These are phyloP conservation scores for Collybiopsis confluens DNA, from an alignment of 768 basidiomycete genomes.

Conservation along the genomic window DNA sequence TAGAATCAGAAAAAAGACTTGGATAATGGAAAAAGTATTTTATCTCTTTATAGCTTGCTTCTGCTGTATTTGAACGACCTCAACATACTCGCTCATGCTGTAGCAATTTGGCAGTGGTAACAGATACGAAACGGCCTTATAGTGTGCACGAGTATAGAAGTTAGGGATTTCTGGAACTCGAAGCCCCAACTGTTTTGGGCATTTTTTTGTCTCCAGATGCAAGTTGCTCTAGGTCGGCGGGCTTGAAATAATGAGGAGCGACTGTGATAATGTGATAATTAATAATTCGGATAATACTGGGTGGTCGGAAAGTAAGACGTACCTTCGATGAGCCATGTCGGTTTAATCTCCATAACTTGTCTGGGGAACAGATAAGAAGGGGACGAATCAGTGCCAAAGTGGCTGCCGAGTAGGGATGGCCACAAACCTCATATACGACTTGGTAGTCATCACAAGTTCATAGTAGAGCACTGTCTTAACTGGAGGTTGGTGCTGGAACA, in stretches of 20 bases:
- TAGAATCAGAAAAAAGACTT: constrained; percentile 69
- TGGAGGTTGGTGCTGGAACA: constrained; percentile 95
- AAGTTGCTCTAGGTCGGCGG: constrained; percentile 75
- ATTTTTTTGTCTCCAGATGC: constrained; percentile 86
- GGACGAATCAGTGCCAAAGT: neutral
- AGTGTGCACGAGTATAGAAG: too few species aligned
- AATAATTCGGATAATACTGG: constrained; percentile 9
- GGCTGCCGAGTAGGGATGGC: neutral
- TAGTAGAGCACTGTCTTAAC: constrained; percentile 89
- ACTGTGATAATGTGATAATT: constrained; percentile 45
- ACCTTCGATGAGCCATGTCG: constrained; percentile 91
- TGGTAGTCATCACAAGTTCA: constrained; percentile 95
- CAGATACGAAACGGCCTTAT: too few species aligned
- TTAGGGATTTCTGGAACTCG: constrained; percentile 13
- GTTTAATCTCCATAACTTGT: constrained; percentile 98
- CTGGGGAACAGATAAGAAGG: constrained; percentile 27
- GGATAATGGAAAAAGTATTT: constrained; percentile 43
- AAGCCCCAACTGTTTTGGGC: constrained; percentile 72
- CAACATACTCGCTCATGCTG: too few species aligned
- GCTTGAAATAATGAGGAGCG: constrained; percentile 95
- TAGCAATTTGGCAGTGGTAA: too few species aligned
- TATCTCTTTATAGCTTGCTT: neutral
- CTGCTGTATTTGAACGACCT: too few species aligned
- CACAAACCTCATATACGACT: constrained; percentile 86
- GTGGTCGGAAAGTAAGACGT: constrained; percentile 19